Evolutionary conservation across 1,284 basidiomycete genomes (phyloP), one percentile per base, ranked within the genome.

Genomic region (Trichosporon sp.): DNA sequence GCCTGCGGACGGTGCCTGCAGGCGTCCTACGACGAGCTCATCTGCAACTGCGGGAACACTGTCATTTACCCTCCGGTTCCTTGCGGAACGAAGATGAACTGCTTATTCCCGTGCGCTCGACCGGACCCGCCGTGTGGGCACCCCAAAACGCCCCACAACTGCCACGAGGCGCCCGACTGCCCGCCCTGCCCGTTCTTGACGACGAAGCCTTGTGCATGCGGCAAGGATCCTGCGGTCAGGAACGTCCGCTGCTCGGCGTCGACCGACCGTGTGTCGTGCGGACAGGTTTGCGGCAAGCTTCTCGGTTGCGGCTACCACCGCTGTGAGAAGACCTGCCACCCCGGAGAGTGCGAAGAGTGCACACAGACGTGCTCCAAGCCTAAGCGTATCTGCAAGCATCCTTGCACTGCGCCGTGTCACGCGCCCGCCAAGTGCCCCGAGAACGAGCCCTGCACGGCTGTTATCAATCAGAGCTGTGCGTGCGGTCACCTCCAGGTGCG

Each of bases 11-110:
- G 89, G 12, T 97, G 95, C 82, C 84, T 95, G 65, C 87, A 89
- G 76, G 93, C 92, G 42, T 90, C 90, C 0, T 98, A 95, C 74
- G 93, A 95, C 67, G 95, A 97, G 89, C 85, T 94, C 72, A 82
- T 90, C 23, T 97, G 94, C 77, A 83, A 88, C 66, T 97, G 95
- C 78, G 91, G 91, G 0, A 86, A 86, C 42, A 91, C 89, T 1
- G 84, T 89, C 31, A 77, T 91, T 23, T 87, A 89, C 58, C 90
- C 90, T 0, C 90, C 90, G 0, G 87, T 91, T 11, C 85, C 90
- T 0, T 97, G 94, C 47, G 83, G 82, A 9, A 78, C 80, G 25
- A 85, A 85, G 27, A 88, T 97, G 71, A 83, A 85, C 62, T 98
- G 95, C 77, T 81, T 85, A 1, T 91, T 91, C 80, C 92, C 91